Evolutionary conservation across 164 flowering plant species (phyloP).

Genomic region (Chimonanthus praecox): DNA sequence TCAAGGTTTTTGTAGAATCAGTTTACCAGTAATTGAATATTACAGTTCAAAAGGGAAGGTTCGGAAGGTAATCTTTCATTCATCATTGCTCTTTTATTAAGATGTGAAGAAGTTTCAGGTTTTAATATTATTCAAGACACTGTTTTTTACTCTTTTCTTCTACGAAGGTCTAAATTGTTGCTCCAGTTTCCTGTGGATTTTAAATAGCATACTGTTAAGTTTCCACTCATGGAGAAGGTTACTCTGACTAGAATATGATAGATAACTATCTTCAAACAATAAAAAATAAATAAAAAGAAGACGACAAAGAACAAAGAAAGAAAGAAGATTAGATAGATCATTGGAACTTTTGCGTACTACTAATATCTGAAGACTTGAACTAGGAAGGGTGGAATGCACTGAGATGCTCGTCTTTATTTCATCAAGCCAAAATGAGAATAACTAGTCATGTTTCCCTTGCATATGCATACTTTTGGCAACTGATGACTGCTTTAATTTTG

Average conservation of each 20-base stretch:
- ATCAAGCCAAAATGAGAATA: no score
- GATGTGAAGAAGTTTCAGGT: not conserved
- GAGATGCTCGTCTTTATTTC: not conserved
- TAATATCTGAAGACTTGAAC: not conserved
- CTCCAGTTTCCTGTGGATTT: not conserved
- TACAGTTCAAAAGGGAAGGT: conserved; percentile 66
- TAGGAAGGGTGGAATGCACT: not conserved
- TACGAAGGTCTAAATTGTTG: not conserved
- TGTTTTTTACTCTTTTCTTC: not conserved
- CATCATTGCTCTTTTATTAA: no score
- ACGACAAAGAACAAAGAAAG: no score
- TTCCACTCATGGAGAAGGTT: not conserved
- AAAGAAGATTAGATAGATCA: no score
- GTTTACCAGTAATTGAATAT: conserved; percentile 69
- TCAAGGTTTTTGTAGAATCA: conserved; percentile 72
- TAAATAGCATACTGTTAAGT: not conserved
- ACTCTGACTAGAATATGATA: not conserved
- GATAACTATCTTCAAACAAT: no score
- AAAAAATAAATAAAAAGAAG: no score
- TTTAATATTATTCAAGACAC: not conserved
- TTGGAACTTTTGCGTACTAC: not conserved
- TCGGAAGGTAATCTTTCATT: conserved; percentile 45
- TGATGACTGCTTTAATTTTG: not conserved
- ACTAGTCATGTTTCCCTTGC: not conserved
- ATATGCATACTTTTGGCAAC: not conserved